These are phyloP conservation scores for Kodamaea sp. DNA, from an alignment of 1,139 yeast species.

Conservation along the genomic window DNA sequence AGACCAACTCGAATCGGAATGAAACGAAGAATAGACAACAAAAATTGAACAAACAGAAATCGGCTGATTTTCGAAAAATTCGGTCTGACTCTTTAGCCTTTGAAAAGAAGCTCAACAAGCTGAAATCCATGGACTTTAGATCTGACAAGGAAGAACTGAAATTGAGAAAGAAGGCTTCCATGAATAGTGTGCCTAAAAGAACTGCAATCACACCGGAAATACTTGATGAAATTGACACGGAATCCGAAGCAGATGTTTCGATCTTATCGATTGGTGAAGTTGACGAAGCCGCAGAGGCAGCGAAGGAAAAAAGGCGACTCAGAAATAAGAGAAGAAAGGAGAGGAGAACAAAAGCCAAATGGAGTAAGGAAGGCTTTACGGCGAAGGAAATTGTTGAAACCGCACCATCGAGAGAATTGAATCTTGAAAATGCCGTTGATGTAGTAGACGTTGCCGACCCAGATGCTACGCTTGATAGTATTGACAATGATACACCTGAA, in stretches of 20 bases:
- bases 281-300: slow-evolving; percentile 13
- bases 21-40: neutral
- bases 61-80: slow-evolving; percentile 14
- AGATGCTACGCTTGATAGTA: slow-evolving; percentile 15
- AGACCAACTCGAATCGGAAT: neutral
- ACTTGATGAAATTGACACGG: slow-evolving; percentile 12
- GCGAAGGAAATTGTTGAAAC: neutral
- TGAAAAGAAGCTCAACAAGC: slow-evolving; percentile 13
- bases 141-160: slow-evolving; percentile 3
- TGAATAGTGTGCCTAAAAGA: slow-evolving; percentile 4
- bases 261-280: slow-evolving; percentile 5
- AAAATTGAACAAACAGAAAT: slow-evolving; percentile 12
- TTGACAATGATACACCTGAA: slow-evolving; percentile 13
- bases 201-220: slow-evolving; percentile 1
- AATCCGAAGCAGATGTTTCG: slow-evolving; percentile 15
- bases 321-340: slow-evolving; percentile 18
- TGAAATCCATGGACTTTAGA: slow-evolving; percentile 16
- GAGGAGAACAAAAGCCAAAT: slow-evolving; percentile 14
- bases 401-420: neutral
- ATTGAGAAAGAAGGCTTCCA: slow-evolving; percentile 11
- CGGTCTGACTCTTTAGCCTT: slow-evolving; percentile 11
- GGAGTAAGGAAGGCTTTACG: slow-evolving; percentile 5
- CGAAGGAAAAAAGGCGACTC: slow-evolving; percentile 15
- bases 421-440: slow-evolving; percentile 6
- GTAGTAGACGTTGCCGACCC: slow-evolving; percentile 6